Percentiles rank a stretch among this genome's conserved stretches.
Conservation (phyloP, 108 stramenopile species). For the Discostella stelligeroides region DNA sequence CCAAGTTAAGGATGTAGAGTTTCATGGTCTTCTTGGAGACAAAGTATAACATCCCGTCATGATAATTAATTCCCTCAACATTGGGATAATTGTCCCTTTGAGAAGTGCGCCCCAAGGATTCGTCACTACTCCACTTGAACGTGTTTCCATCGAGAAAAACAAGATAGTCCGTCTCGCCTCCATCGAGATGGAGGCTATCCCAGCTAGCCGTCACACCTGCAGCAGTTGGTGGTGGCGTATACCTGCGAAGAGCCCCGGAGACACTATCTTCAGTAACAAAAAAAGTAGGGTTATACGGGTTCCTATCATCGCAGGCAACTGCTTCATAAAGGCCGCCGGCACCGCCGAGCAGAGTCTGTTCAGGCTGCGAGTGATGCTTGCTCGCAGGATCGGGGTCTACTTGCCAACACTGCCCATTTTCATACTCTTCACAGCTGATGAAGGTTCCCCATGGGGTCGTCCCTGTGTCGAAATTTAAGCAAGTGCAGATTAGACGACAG, state of each 20-base stretch:
- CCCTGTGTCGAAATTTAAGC: slow-evolving; percentile 5
- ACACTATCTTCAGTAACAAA: slow-evolving; percentile 44
- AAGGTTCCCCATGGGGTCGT: slow-evolving; percentile 60
- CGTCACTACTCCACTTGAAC: slow-evolving; percentile 40
- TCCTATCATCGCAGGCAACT: slow-evolving; percentile 40
- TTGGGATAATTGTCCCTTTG: slow-evolving; percentile 40
- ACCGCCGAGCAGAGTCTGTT: slow-evolving; percentile 23
- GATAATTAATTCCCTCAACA: slow-evolving; percentile 51
- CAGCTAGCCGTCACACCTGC: slow-evolving; percentile 36
- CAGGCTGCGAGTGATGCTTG: slow-evolving; percentile 13
- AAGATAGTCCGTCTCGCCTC: slow-evolving; percentile 39
- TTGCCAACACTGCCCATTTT: slow-evolving; percentile 56
- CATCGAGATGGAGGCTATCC: slow-evolving; percentile 30
- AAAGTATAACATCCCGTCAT: slow-evolving; percentile 48
- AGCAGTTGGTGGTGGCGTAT: slow-evolving; percentile 21
- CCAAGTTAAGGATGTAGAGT: slow-evolving; percentile 47
- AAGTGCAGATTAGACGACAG: too few relatives aligned
- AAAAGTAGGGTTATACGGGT: slow-evolving; percentile 34
- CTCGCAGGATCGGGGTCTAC: slow-evolving; percentile 68
- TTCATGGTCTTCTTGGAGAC: slow-evolving; percentile 44
- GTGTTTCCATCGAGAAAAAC: slow-evolving; percentile 25
- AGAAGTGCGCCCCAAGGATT: slow-evolving; percentile 25
- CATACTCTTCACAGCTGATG: slow-evolving; percentile 64
- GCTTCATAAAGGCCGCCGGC: slow-evolving; percentile 11
- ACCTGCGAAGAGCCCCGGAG: slow-evolving; percentile 42